A percentile compares a stretch with the other conserved stretches of the same genome.
These are phyloP conservation scores for Porphyrellus cyaneotinctus DNA, from an alignment of 768 basidiomycete genomes.

Conservation along the genomic window DNA sequence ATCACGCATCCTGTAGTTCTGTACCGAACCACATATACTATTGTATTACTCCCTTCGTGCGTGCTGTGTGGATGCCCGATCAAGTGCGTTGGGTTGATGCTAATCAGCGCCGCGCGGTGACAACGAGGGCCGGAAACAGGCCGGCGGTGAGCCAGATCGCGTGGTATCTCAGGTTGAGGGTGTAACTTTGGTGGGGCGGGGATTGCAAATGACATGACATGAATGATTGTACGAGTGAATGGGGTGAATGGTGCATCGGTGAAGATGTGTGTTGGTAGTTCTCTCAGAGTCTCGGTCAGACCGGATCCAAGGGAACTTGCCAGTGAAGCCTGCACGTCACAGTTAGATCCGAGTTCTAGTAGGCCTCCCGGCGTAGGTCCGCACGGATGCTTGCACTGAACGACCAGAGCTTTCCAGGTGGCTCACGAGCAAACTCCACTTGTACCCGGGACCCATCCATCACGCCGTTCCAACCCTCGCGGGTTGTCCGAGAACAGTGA, in stretches of 20 bases:
- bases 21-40: background rate
- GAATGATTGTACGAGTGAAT: background rate
- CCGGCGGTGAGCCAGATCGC: constrained; percentile 3
- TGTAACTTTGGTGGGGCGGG: background rate
- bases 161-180: constrained; percentile 23
- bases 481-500: background rate
- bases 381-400: no score
- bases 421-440: no score
- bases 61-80: background rate
- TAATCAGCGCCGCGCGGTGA: background rate
- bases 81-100: background rate
- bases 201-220: constrained; percentile 13
- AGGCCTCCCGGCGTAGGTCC: no score
- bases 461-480: background rate
- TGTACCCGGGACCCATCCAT: background rate
- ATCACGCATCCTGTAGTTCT: background rate
- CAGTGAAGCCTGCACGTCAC: no score
- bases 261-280: no score
- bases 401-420: no score
- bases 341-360: no score
- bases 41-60: background rate
- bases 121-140: constrained; percentile 27
- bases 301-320: no score
- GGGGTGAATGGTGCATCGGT: background rate
- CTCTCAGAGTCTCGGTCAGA: no score